Percentiles rank a stretch among this genome's conserved stretches.
Evolutionary conservation across 208 protist genomes (phyloP).

Genomic region (Blastocrithidia nonstop): DNA sequence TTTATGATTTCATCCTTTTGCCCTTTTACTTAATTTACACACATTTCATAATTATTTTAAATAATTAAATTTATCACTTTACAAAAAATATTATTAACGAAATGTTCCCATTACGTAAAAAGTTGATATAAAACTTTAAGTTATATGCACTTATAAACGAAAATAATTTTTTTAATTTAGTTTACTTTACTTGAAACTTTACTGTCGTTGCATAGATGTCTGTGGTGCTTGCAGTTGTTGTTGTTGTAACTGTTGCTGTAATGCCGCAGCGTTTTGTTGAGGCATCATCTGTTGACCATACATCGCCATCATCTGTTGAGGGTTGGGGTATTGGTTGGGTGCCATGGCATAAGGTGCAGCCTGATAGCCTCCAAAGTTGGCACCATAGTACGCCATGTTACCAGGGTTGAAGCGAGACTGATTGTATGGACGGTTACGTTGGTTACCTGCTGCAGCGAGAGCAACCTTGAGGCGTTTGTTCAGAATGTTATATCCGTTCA

Average conservation of each 20-base stretch:
- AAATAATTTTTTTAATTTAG: too few relatives aligned
- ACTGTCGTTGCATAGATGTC: too few relatives aligned
- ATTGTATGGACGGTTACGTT: conserved; percentile 16
- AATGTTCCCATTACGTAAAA: too few relatives aligned
- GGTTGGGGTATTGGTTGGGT: conserved; percentile 26
- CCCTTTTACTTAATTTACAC: too few relatives aligned
- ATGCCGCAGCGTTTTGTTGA: conserved; percentile 1
- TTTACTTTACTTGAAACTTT: too few relatives aligned
- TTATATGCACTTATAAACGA: too few relatives aligned
- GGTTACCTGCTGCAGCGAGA: conserved; percentile 36
- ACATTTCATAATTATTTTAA: too few relatives aligned
- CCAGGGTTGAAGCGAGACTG: conserved; percentile 14
- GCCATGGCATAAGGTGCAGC: too few relatives aligned
- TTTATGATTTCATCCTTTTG: too few relatives aligned
- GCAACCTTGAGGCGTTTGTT: conserved; percentile 77
- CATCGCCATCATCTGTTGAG: conserved; percentile 35
- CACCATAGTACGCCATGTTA: conserved; percentile 17
- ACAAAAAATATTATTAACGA: too few relatives aligned
- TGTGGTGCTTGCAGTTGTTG: conserved; percentile 12
- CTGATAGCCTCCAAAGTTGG: conserved; percentile 24
- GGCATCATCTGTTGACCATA: conserved; percentile 20
- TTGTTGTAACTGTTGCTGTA: conserved; percentile 4
- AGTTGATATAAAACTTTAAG: too few relatives aligned
- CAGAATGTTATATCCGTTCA: conserved; percentile 58
- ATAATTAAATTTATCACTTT: too few relatives aligned